These are phyloP conservation scores for Holtermanniella nyarrowii DNA, from an alignment of 768 basidiomycete genomes.

Conservation along the genomic window DNA sequence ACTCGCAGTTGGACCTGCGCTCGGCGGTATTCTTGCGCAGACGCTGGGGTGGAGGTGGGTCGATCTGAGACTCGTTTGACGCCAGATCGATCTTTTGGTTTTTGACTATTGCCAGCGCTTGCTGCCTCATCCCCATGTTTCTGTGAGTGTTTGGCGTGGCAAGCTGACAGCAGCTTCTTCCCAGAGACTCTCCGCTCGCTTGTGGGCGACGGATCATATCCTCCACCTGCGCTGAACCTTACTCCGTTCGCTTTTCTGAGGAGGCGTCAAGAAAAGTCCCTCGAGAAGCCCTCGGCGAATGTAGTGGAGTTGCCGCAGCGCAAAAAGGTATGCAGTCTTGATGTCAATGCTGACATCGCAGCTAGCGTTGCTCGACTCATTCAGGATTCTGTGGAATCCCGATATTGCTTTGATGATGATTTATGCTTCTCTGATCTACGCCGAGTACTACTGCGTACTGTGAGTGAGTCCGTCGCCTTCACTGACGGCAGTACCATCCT, in stretches of 20 bases:
- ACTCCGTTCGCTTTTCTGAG: constrained; percentile 16
- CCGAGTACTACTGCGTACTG: constrained; percentile 27
- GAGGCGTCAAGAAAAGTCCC: constrained; percentile 1
- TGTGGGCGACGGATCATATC: constrained; percentile 35
- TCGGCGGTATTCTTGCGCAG: constrained; percentile 48
- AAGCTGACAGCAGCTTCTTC: constrained; percentile 32
- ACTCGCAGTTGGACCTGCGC: constrained; percentile 47
- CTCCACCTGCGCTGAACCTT: constrained; percentile 14
- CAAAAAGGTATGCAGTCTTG: constrained; percentile 15
- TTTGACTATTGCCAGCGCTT: constrained; percentile 24
- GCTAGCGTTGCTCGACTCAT: constrained; percentile 29
- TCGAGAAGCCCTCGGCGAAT: no score
- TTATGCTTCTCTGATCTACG: constrained; percentile 27
- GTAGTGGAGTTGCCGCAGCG: no score
- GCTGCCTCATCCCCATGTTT: constrained; percentile 40
- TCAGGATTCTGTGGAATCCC: constrained; percentile 27
- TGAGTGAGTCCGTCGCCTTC: constrained; percentile 3
- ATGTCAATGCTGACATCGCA: constrained; percentile 2
- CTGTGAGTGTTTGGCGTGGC: constrained; percentile 22
- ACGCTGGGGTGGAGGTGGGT: constrained; percentile 51
- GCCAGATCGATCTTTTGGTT: constrained; percentile 35
- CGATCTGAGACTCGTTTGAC: not conserved
- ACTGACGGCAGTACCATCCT: constrained; percentile 13
- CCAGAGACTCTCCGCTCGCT: constrained; percentile 46
- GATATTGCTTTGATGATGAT: constrained; percentile 27